Evolutionary conservation across 2,329 filamentous ascomycete species (phyloP).

Genomic region (Raffaelea ambrosiae): DNA sequence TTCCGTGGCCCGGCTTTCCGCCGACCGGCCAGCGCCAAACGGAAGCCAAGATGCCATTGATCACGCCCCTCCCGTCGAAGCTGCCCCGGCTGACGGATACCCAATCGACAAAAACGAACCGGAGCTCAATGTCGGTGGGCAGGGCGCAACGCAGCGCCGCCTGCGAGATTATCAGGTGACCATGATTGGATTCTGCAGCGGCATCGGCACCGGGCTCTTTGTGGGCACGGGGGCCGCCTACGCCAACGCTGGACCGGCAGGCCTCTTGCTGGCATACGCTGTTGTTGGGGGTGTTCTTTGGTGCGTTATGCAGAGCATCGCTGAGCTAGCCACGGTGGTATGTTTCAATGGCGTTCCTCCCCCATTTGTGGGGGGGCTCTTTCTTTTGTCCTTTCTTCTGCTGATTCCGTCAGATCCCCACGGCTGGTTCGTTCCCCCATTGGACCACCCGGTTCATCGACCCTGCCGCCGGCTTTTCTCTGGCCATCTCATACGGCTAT

Average conservation of each 20-base stretch:
- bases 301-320: background rate
- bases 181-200: background rate
- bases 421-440: conserved; percentile 2
- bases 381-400: background rate
- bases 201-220: background rate
- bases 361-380: no score
- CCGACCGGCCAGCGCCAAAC: no score
- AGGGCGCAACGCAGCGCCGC: background rate
- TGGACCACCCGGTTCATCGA: conserved; percentile 1
- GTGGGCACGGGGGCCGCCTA: background rate
- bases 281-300: background rate
- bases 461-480: background rate
- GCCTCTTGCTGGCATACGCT: background rate
- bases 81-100: no score
- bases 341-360: background rate
- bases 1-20: no score
- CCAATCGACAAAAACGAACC: background rate
- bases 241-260: background rate
- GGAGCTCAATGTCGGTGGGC: background rate
- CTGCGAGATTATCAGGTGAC: background rate
- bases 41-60: no score
- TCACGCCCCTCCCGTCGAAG: no score
- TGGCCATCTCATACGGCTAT: conserved; percentile 1
- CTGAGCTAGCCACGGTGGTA: background rate
- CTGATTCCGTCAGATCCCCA: background rate